phyloP scores from a whole-genome alignment of 192 early-diverging fungal species.

The Mortierella claussenii region DNA sequence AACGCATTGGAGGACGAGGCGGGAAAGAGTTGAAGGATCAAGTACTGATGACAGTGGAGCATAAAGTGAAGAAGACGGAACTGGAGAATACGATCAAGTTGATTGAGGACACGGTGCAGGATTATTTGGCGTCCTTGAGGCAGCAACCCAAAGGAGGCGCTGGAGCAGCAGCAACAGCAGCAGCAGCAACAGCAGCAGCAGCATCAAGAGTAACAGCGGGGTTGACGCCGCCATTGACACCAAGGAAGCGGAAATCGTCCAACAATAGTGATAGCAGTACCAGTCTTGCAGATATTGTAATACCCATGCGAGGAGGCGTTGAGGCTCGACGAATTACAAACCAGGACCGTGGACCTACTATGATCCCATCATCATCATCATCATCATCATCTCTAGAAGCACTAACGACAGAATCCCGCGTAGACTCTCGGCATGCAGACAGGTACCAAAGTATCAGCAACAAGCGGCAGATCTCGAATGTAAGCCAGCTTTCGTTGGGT shows the following conservation, averaged over 20 bases:
- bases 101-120: slow-evolving; percentile 17
- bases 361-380: neutral
- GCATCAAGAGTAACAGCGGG: neutral
- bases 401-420: neutral
- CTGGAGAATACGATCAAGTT: slow-evolving; percentile 39
- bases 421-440: neutral
- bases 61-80: slow-evolving; percentile 34
- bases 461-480: slow-evolving; percentile 36
- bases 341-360: neutral
- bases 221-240: slow-evolving; percentile 1
- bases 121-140: slow-evolving; percentile 23
- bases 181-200: neutral
- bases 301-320: slow-evolving; percentile 12
- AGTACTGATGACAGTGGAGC: slow-evolving; percentile 22
- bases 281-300: slow-evolving; percentile 3
- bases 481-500: slow-evolving; percentile 33
- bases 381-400: neutral
- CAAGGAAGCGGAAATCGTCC: slow-evolving; percentile 20
- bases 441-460: slow-evolving; percentile 5
- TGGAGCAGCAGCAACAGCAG: neutral
- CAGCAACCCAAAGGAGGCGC: slow-evolving; percentile 8
- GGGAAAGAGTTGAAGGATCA: slow-evolving; percentile 33
- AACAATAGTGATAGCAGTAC: neutral
- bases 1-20: slow-evolving; percentile 39
- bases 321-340: neutral